These are phyloP conservation scores for Mesotaenium endlicherianum DNA, from an alignment of 139 green algal species.

Conservation along the genomic window DNA sequence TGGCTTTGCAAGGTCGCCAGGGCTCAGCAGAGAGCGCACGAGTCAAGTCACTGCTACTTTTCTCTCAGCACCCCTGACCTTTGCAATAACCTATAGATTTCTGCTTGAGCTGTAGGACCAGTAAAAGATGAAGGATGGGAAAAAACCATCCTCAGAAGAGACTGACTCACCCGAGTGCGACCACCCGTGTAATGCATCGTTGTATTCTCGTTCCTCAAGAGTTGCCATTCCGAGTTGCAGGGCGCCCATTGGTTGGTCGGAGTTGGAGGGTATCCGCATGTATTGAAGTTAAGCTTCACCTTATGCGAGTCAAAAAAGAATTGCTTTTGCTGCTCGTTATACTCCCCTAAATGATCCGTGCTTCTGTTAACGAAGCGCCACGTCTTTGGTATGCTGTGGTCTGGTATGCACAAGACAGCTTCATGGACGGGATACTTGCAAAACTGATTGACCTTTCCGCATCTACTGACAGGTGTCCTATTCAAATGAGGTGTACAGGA, in stretches of 20 bases:
- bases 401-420: neutral
- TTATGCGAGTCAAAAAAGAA: neutral
- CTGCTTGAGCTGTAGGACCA: too few relatives aligned
- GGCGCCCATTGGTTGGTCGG: neutral
- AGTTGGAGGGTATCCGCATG: neutral
- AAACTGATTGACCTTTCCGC: neutral
- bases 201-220: neutral
- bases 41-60: too few relatives aligned
- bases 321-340: neutral
- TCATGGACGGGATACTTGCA: neutral
- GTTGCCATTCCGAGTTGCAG: slow-evolving; percentile 1
- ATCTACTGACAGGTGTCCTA: neutral
- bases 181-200: slow-evolving; percentile 12
- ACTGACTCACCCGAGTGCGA: neutral
- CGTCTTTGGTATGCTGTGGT: neutral
- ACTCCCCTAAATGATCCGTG: neutral
- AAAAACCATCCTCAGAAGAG: too few relatives aligned
- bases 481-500: neutral
- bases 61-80: too few relatives aligned
- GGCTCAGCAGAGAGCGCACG: too few relatives aligned
- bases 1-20: too few relatives aligned
- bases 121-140: too few relatives aligned
- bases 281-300: neutral
- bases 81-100: too few relatives aligned
- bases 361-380: neutral